phyloP scores from a whole-genome alignment of 2,329 filamentous ascomycete species.

The Exophiala sideris region DNA sequence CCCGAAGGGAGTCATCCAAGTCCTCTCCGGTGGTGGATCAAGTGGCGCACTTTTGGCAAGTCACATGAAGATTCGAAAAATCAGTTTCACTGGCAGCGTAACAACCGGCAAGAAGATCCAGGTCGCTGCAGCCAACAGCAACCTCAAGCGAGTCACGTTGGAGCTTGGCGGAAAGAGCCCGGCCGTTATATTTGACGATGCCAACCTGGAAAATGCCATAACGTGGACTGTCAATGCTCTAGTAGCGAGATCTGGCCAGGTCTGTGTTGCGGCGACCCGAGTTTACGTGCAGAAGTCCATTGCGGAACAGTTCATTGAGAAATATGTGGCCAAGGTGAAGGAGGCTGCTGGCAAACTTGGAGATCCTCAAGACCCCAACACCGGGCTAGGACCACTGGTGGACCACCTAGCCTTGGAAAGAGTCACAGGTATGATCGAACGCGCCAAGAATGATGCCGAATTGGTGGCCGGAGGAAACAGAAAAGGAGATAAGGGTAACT shows the following conservation, averaged over 20 bases:
- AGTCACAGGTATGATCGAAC: slow-evolving; percentile 40
- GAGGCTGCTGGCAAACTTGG: slow-evolving; percentile 56
- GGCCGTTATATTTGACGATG: slow-evolving; percentile 44
- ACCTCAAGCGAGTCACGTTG: slow-evolving; percentile 58
- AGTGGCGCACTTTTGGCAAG: slow-evolving; percentile 59
- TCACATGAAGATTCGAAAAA: slow-evolving; percentile 54
- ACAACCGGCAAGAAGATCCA: slow-evolving; percentile 60
- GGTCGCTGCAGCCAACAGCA: slow-evolving; percentile 48
- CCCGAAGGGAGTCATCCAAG: slow-evolving; percentile 59
- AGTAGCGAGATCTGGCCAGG: slow-evolving; percentile 61
- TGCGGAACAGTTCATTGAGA: slow-evolving; percentile 57
- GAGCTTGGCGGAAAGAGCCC: slow-evolving; percentile 52
- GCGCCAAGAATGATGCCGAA: slow-evolving; percentile 47
- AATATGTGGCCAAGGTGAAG: slow-evolving; percentile 37
- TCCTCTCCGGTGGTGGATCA: slow-evolving; percentile 56
- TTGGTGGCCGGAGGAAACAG: slow-evolving; percentile 36
- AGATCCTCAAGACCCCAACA: slow-evolving; percentile 64
- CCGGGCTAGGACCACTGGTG: slow-evolving; percentile 44
- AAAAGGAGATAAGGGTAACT: slow-evolving; percentile 36
- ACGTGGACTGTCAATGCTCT: slow-evolving; percentile 53
- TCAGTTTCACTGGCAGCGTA: slow-evolving; percentile 62
- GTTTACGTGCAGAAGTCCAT: slow-evolving; percentile 61
- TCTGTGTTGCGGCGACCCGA: slow-evolving; percentile 63
- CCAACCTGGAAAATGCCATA: slow-evolving; percentile 40
- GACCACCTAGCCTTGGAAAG: slow-evolving; percentile 42